Conservation (phyloP, 2,329 filamentous ascomycete species). For the Rutstroemia sp. region DNA sequence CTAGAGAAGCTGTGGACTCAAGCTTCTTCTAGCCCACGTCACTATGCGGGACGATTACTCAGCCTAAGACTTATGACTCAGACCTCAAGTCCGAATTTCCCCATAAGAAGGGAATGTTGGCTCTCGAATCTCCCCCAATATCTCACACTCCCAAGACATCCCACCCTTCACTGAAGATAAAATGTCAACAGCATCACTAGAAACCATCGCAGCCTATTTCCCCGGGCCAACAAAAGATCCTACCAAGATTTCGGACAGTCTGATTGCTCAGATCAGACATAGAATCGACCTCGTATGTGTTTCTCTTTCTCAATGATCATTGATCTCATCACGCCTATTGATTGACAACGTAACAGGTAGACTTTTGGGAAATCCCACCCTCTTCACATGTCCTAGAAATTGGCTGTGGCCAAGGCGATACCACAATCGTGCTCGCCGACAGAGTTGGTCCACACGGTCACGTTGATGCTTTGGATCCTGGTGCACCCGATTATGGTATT, state of each 20-base stretch:
- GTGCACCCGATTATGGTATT: conserved; percentile 38
- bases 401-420: conserved; percentile 53
- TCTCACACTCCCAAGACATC: not conserved
- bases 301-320: not conserved
- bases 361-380: conserved; percentile 31
- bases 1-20: no score
- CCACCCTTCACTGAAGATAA: not conserved
- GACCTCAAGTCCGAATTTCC: not conserved
- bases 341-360: conserved; percentile 12
- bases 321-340: no score
- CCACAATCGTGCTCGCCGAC: conserved; percentile 45
- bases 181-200: not conserved
- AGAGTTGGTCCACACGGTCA: conserved; percentile 37
- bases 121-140: not conserved
- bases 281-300: conserved; percentile 17
- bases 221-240: conserved; percentile 4
- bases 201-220: conserved; percentile 14
- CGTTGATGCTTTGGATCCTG: conserved; percentile 47
- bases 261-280: conserved; percentile 29
- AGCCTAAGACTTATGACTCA: not conserved
- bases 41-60: no score
- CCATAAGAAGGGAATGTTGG: not conserved
- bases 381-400: conserved; percentile 45
- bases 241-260: not conserved
- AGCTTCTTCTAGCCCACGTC: no score